Percentiles rank a stretch among this genome's conserved stretches.
Conservation (phyloP, 2,329 filamentous ascomycete species). For the Aureobasidium subglaciale region DNA sequence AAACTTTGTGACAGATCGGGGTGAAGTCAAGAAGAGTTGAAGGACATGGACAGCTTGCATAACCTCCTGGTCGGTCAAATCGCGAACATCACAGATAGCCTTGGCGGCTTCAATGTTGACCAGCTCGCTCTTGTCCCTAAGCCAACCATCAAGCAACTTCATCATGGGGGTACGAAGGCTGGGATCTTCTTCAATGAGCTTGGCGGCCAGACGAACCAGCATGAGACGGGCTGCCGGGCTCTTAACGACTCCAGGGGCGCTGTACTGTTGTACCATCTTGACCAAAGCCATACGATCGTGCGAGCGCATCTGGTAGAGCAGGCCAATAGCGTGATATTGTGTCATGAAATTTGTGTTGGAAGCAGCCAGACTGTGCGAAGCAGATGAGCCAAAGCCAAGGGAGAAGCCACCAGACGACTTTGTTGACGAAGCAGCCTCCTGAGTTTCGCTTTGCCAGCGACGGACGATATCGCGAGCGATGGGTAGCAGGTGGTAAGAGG, state of each 20-base stretch:
- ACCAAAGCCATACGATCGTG: conserved; percentile 97
- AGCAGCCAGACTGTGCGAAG: conserved; percentile 61
- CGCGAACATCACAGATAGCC: conserved; percentile 90
- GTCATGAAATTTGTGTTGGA: conserved; percentile 91
- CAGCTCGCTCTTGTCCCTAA: conserved; percentile 98
- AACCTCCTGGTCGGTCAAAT: conserved; percentile 87
- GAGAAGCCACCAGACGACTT: conserved; percentile 89
- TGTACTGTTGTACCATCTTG: conserved; percentile 99
- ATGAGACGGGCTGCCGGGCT: conserved; percentile 88
- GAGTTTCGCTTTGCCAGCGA: conserved; percentile 97
- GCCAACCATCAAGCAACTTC: conserved; percentile 89
- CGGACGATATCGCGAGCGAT: conserved; percentile 92
- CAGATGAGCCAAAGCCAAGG: conserved; percentile 80
- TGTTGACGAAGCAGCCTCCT: conserved; percentile 84
- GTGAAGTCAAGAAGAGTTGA: conserved; percentile 93
- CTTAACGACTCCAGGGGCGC: conserved; percentile 83
- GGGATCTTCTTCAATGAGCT: conserved; percentile 87
- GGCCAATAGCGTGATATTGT: conserved; percentile 95
- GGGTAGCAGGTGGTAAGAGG: conserved; percentile 93
- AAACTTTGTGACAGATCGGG: conserved; percentile 93
- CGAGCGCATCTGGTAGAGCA: conserved; percentile 94
- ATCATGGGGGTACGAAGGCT: conserved; percentile 93
- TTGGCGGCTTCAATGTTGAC: conserved; percentile 99
- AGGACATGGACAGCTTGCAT: conserved; percentile 89
- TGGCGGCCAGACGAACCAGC: conserved; percentile 85